A percentile compares a stretch with the other conserved stretches of the same genome.
phyloP scores from a whole-genome alignment of 2,329 filamentous ascomycete genomes.

The Arthrinium puccinioides region DNA sequence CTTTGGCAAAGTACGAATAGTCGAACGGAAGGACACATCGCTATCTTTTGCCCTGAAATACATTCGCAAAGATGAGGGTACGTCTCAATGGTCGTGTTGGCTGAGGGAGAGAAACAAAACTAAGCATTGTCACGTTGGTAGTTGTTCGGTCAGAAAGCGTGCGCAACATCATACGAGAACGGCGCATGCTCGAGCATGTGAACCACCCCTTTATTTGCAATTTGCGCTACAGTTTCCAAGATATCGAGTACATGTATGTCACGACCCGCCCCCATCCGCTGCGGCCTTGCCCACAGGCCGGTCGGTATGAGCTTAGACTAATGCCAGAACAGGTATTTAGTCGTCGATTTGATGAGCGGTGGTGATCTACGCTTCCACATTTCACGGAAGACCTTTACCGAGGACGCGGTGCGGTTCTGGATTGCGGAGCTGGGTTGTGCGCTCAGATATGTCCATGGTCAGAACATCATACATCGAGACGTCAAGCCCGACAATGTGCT shows the following conservation, averaged over 20 bases:
- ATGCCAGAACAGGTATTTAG: conserved; percentile 73
- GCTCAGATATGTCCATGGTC: conserved; percentile 74
- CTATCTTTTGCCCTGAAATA: conserved; percentile 96
- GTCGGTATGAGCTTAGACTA: not conserved
- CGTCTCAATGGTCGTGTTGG: conserved; percentile 20
- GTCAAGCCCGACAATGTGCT: conserved; percentile 90
- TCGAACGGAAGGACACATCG: conserved; percentile 92
- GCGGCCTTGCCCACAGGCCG: not conserved
- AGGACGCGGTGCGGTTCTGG: conserved; percentile 96
- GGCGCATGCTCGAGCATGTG: conserved; percentile 95
- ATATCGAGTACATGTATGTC: conserved; percentile 93
- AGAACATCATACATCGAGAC: conserved; percentile 85
- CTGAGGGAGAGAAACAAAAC: not conserved
- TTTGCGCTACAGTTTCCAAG: conserved; percentile 96
- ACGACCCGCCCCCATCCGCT: not conserved
- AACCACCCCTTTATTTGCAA: conserved; percentile 99
- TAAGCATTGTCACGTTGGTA: conserved; percentile 26
- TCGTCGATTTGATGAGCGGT: conserved; percentile 96
- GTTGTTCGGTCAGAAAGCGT: conserved; percentile 97
- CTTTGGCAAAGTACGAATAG: conserved; percentile 97
- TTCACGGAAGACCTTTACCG: conserved; percentile 93
- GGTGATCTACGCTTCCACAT: conserved; percentile 97
- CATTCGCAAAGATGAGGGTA: conserved; percentile 97
- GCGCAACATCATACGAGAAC: conserved; percentile 94
- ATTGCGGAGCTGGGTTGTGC: conserved; percentile 91